Evolutionary conservation across 129 eudicot genomes (phyloP).

Genomic region (Saussurea involucrata): DNA sequence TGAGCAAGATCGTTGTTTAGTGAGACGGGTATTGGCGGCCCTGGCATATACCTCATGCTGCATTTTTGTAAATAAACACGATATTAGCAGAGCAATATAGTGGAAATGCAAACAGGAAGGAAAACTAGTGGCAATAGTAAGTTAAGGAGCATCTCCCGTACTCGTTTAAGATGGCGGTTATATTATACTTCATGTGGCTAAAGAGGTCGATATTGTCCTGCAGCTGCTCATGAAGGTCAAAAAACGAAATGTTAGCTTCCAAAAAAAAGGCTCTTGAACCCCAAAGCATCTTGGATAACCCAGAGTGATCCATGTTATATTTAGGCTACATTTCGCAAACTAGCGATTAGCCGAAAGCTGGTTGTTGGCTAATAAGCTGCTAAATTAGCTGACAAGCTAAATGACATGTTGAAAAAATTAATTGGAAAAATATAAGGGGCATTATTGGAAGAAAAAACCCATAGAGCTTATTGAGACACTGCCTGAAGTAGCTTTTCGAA

Average conservation of each 20-base stretch:
- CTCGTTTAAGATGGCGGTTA: constrained; percentile 56
- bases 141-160: constrained; percentile 25
- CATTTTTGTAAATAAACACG: constrained; percentile 12
- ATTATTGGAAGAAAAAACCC: too few species aligned
- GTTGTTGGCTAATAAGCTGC: too few species aligned
- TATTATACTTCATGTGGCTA: constrained; percentile 61
- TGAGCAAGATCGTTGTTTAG: constrained; percentile 63
- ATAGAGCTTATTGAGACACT: too few species aligned
- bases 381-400: too few species aligned
- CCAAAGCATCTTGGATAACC: too few species aligned
- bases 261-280: too few species aligned
- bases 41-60: constrained; percentile 84
- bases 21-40: constrained; percentile 69
- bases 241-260: not conserved
- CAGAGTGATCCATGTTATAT: not conserved
- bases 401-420: too few species aligned
- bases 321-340: too few species aligned
- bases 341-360: too few species aligned
- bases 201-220: constrained; percentile 81
- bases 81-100: not conserved
- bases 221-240: constrained; percentile 44
- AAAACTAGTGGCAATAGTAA: not conserved
- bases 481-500: too few species aligned
- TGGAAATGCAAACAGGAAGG: not conserved
- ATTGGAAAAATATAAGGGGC: too few species aligned